Percentiles rank a stretch among this genome's conserved stretches.
Conservation (phyloP, 768 basidiomycete species). For the Pluteus cervinus region DNA sequence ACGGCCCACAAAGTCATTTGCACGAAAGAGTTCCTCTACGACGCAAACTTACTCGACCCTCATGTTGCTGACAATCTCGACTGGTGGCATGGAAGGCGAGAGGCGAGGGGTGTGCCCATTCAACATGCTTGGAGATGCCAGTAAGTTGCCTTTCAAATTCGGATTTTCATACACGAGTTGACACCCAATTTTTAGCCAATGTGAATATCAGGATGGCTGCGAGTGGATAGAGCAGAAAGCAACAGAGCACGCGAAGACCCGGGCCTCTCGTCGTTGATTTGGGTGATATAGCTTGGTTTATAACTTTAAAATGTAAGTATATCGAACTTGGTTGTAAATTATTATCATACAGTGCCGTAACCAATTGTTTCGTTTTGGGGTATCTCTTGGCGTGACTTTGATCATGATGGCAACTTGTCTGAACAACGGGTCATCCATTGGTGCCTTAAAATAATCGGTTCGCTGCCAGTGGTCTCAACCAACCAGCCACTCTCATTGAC, state of each 20-base stretch:
- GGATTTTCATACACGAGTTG: neutral
- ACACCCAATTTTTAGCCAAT: conserved; percentile 35
- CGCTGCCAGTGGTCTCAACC: too few species aligned
- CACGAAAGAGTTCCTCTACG: conserved; percentile 49
- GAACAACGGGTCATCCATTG: too few species aligned
- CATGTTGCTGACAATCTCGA: conserved; percentile 50
- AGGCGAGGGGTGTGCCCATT: conserved; percentile 64
- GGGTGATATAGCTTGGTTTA: too few species aligned
- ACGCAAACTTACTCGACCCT: conserved; percentile 43
- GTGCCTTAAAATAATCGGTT: too few species aligned
- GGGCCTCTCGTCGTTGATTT: too few species aligned
- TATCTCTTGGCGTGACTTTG: too few species aligned
- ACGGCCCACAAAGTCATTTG: conserved; percentile 70
- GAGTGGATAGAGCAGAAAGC: conserved; percentile 73
- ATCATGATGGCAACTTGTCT: too few species aligned
- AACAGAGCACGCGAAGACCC: conserved; percentile 26
- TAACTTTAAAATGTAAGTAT: too few species aligned
- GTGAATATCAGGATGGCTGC: conserved; percentile 70
- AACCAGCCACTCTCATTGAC: too few species aligned
- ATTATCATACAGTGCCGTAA: too few species aligned
- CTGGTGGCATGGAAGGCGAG: conserved; percentile 74
- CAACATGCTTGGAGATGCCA: conserved; percentile 57
- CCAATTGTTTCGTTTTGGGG: too few species aligned
- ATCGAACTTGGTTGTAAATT: too few species aligned
- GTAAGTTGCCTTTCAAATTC: conserved; percentile 35